A percentile compares a stretch with the other conserved stretches of the same genome.
Conservation (phyloP, 164 flowering plant genomes). For the Stephania japonica region DNA sequence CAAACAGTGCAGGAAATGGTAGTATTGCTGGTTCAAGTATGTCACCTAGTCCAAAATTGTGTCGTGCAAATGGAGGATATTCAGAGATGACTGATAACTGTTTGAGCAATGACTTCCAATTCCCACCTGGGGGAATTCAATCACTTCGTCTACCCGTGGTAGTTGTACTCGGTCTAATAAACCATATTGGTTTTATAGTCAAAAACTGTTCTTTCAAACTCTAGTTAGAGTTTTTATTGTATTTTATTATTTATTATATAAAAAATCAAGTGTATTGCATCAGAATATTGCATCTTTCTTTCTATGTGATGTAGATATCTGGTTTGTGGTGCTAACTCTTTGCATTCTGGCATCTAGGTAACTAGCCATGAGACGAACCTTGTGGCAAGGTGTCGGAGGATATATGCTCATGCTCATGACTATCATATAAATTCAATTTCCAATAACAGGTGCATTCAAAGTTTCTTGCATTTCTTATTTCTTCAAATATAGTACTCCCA, state of each 20-base stretch:
- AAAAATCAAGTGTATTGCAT: background rate
- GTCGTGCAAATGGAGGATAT: constrained; percentile 68
- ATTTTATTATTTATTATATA: background rate
- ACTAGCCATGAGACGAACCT: constrained; percentile 80
- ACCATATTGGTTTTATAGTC: constrained; percentile 3
- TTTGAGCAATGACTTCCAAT: constrained; percentile 50
- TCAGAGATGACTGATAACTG: constrained; percentile 38
- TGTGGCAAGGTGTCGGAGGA: constrained; percentile 87
- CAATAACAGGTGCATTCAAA: constrained; percentile 68
- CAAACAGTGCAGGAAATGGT: constrained; percentile 67
- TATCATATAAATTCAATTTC: constrained; percentile 98
- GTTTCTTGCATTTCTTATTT: background rate
- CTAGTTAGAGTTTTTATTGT: background rate
- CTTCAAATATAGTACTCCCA: background rate
- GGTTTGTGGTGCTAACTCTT: constrained; percentile 10
- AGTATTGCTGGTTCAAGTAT: constrained; percentile 59
- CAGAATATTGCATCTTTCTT: background rate
- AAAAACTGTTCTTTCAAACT: background rate
- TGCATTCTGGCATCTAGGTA: constrained; percentile 40
- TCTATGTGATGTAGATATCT: background rate
- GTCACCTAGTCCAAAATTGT: constrained; percentile 35
- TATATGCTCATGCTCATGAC: constrained; percentile 99
- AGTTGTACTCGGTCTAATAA: constrained; percentile 47
- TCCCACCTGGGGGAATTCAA: constrained; percentile 76
- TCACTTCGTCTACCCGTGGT: constrained; percentile 92